Evolutionary conservation across 768 basidiomycete genomes (phyloP).

Genomic region (Amanita pallidorosea): DNA sequence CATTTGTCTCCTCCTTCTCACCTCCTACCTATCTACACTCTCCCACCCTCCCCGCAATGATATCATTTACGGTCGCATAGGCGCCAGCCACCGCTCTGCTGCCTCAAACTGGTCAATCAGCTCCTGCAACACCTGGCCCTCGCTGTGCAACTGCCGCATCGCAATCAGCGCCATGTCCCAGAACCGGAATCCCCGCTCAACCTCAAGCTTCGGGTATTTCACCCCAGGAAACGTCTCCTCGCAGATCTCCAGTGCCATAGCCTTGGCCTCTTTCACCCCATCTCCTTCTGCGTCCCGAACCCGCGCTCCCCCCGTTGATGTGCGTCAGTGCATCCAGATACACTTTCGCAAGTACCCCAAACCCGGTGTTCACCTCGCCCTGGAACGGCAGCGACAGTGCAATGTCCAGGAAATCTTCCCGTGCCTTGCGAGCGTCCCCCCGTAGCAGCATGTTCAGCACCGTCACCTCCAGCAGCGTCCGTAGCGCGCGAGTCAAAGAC

Average conservation of each 20-base stretch:
- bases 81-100: constrained; percentile 88
- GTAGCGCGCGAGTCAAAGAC: constrained; percentile 80
- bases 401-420: constrained; percentile 90
- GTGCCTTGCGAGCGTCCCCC: constrained; percentile 72
- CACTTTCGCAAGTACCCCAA: constrained; percentile 94
- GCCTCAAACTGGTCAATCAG: constrained; percentile 94
- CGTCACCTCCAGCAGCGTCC: constrained; percentile 84
- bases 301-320: constrained; percentile 68
- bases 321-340: constrained; percentile 90
- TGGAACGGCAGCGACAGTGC: constrained; percentile 92
- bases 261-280: constrained; percentile 74
- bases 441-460: constrained; percentile 90
- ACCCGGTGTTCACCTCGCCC: constrained; percentile 93
- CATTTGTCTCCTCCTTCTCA: constrained; percentile 7
- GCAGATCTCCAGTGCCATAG: constrained; percentile 81
- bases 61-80: constrained; percentile 77
- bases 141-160: constrained; percentile 81
- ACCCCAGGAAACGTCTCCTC: constrained; percentile 94
- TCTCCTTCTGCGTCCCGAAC: constrained; percentile 71
- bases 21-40: constrained; percentile 1
- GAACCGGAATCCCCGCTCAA: constrained; percentile 95
- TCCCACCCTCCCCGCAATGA: constrained; percentile 6
- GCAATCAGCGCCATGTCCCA: constrained; percentile 92
- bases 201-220: constrained; percentile 76
- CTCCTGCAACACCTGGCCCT: constrained; percentile 72